Percentiles rank a stretch among this genome's conserved stretches.
These are phyloP conservation scores for Leccinum subtestaceum DNA, from an alignment of 768 basidiomycete genomes.

Conservation along the genomic window DNA sequence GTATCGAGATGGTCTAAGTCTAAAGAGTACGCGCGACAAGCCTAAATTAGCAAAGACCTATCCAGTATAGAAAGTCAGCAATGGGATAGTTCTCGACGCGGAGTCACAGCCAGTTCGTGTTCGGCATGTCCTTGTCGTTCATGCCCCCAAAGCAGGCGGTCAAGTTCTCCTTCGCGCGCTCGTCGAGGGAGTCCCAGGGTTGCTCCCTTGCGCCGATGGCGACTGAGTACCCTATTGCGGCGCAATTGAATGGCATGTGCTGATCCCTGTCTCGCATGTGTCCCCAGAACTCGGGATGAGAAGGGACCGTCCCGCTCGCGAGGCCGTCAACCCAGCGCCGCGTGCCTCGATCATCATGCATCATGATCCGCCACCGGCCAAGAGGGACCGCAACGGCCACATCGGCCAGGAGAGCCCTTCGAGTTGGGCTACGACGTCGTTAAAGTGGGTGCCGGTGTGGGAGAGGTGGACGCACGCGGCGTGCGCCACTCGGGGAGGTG, in stretches of 20 bases:
- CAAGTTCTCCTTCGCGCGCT: background rate
- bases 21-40: background rate
- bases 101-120: background rate
- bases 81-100: background rate
- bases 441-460: background rate
- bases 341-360: background rate
- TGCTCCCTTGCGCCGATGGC: background rate
- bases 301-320: background rate
- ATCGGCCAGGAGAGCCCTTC: background rate
- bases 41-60: background rate
- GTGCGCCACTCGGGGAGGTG: background rate
- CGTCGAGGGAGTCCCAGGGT: background rate
- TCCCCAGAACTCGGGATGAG: background rate
- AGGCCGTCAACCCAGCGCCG: background rate
- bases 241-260: background rate
- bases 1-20: background rate
- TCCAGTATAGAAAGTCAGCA: background rate
- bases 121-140: background rate
- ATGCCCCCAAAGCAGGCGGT: background rate
- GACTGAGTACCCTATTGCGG: background rate
- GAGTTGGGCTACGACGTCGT: background rate
- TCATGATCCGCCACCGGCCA: background rate
- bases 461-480: background rate
- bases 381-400: background rate
- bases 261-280: background rate